Base-by-base conservation (phyloP, 208 protist species). In the Trypanosoma brucei region DNA sequence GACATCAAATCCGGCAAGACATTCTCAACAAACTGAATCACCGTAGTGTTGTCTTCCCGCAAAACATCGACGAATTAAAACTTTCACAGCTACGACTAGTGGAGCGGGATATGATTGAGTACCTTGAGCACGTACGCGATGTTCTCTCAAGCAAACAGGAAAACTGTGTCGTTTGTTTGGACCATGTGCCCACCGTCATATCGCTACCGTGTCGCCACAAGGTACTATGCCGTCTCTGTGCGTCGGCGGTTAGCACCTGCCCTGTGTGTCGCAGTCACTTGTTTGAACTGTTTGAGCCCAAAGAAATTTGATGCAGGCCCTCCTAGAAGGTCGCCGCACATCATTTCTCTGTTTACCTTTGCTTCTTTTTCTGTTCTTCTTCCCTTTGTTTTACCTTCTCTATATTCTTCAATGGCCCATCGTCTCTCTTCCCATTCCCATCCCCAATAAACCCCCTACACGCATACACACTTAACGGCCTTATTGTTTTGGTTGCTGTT, bases 51-150 rank as follows among this genome's bases (percentile, higher is more conserved):
- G 53, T 92, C 6, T 91, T 95, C 44, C 83, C 86, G 4, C 75
- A 70, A 13, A 73, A 90, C 42, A 53, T 75, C 35, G 76, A 58
- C 37, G 71, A 71, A 38, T 79, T 78, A 56, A 91, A 86, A 67
- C 69, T 87, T 31, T 87, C 81, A 11, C 79, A 75, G 37, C 78
- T 92, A 30, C 86, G 86, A 0, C 60, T 85, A 30, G 50, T 78
- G 7, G 86, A 95, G 72, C 76, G 82, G 0, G 89, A 93, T 52
- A 83, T 95, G 78, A 78, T 84, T 51, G 86, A 95, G 59, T 95
- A 93, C 66, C 78, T 95, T 13, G 76, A 92, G 61, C 78, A 89
- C 53, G 78, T 95, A 5, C 86, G 78, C 34, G 76, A 87, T 8
- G 80, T 76, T 33, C 82, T 93, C 37, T 74, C 74, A n/a, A 74